Base-by-base conservation (phyloP, 2,329 filamentous ascomycete genomes). In the Epichloe sp. region DNA sequence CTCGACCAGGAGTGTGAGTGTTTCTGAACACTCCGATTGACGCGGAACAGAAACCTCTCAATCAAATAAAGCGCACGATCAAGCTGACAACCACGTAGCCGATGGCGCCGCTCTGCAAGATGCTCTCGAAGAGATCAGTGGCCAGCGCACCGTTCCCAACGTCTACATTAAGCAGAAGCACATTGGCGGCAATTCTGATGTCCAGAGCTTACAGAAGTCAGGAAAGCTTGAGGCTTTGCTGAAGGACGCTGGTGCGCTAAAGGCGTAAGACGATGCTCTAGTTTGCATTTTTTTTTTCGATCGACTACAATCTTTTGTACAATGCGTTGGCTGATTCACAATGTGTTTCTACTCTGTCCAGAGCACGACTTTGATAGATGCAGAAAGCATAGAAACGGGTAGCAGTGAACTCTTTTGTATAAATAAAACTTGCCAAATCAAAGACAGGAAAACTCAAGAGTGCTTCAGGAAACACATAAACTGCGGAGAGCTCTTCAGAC, bases 181-280 rank as follows among this genome's bases (percentile, higher is more conserved):
- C 72, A 94, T 98, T 67, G 93, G 93, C 56, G 93, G 93, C 59
- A 97, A 97, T 80, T 95, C 88, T 23, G 91, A 94, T 58, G 71
- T 97, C 50, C 77, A 81, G 58, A 62, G 62, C 35, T 68, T 93
- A 59, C 71, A 87, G 51, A 63, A 58, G 38, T 54, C 57, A 15
- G 68, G 64, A 56, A 62, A 71, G 62, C 66, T 73, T 31, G 61
- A 70, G 62, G 55, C 58, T 38, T 59, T 75, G 47, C 65, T 78
- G 48, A 57, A 62, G 58, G 65, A 68, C 34, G 71, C 70, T 21
- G 69, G 67, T 55, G 74, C 71, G 47, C 49, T 72, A 52, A 64
- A 66, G 62, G 63, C 61, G 64, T 71, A 70, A 71, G 68, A 50
- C 36, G 14, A 47, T 36, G 19, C 17, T 44, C 15, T 14, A 8